A percentile compares a stretch with the other conserved stretches of the same genome.
Evolutionary conservation across 768 basidiomycete genomes (phyloP).

Genomic region (Kwoniella heveanensis): DNA sequence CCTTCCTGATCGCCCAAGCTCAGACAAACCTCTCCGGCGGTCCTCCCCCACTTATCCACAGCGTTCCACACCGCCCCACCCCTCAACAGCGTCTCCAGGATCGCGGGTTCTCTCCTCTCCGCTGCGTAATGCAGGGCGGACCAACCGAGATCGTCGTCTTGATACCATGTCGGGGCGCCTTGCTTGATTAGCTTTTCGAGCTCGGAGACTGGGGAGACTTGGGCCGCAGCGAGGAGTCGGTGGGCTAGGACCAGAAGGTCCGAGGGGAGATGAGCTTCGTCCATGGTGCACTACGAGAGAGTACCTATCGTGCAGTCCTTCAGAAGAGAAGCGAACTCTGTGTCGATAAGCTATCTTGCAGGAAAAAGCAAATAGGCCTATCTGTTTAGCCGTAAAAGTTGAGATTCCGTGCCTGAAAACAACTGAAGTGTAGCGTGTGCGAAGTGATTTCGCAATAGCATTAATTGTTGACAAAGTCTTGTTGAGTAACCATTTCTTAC

Average conservation of each 20-base stretch:
- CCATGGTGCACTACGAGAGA: conserved; percentile 7
- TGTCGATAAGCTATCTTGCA: no score
- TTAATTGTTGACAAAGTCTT: no score
- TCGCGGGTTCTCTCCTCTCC: conserved; percentile 67
- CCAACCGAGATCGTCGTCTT: conserved; percentile 75
- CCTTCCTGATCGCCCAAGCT: conserved; percentile 76
- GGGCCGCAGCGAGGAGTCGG: conserved; percentile 32
- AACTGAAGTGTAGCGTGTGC: no score
- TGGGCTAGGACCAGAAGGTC: conserved; percentile 34
- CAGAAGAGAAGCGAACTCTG: no score
- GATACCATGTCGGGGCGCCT: conserved; percentile 79
- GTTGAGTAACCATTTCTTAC: no score
- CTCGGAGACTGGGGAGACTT: conserved; percentile 25
- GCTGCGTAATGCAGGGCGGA: conserved; percentile 78
- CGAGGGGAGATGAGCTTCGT: conserved; percentile 20
- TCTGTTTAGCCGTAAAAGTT: background rate
- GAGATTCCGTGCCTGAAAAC: conserved; percentile 16
- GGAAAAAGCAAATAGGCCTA: background rate
- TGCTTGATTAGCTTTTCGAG: conserved; percentile 56
- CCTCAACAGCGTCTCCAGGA: conserved; percentile 70
- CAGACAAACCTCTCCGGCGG: conserved; percentile 85
- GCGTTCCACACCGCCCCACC: conserved; percentile 90
- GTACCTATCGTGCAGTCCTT: no score
- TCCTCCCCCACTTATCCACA: conserved; percentile 79
- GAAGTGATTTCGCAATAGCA: no score